Evolutionary conservation across 352 stramenopile genomes (phyloP), one percentile per base, ranked within the genome.

Genomic region (Aphanomyces euteiches): DNA sequence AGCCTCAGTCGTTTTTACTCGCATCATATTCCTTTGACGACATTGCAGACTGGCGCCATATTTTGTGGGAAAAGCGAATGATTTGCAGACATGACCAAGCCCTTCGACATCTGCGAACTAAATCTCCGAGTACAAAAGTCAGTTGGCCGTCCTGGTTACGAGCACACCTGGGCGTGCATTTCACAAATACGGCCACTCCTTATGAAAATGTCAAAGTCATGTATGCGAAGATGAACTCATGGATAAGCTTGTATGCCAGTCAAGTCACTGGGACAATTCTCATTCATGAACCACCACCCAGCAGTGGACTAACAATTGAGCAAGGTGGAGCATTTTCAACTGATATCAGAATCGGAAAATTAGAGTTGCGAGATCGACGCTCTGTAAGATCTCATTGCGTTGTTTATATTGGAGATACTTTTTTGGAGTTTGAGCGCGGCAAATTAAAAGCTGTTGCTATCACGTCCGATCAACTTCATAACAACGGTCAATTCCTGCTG

Each of bases 361-460:
- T 70, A 8, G 64, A 70, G 38, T 43, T 70, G 0, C 64, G 64
- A 7, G 64, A 70, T 53, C 64, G 64, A n/a, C 64, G 64, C 8
- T 61, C 37, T 36, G 43, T n/a, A 10, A 60, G 54, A n/a, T 19
- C 64, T 12, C 86, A 92, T 37, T 86, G 80, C 5, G 67, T 96
- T 5, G 74, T 96, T 10, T 87, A 96, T 66, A 70, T 96, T 19
- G 88, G 88, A 0, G 84, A 96, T 66, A 86, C 89, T 19, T 96
- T 96, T 73, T 74, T 96, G 38, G 86, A 72, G 17, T 74, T 93
- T 47, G 90, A 93, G 47, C 90, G 92, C 58, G 87, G 87, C 1
- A 60, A 87, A 7, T 73, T 96, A 43, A 87, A 78, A 0, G 82
- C 86, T 17, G 77, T 84, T 10, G 88, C 87, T 50, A 82, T 95